Evolutionary conservation across 805 yeast species (phyloP).

Genomic region (Zygoascus ofunaensis): DNA sequence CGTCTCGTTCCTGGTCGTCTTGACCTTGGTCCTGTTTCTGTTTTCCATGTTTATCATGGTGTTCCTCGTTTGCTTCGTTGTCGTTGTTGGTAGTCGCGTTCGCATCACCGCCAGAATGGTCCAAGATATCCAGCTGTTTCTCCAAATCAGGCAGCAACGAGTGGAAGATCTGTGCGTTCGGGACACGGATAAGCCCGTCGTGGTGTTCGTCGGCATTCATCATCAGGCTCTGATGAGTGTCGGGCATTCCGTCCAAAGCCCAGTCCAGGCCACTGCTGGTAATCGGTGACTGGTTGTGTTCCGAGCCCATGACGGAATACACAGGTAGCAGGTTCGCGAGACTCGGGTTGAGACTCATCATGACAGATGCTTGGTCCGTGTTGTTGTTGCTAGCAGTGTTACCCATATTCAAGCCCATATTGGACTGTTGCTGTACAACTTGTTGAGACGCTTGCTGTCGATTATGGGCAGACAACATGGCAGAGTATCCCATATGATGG

Average conservation of each 20-base stretch:
- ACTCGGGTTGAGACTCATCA: constrained; percentile 4
- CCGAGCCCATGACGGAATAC: constrained; percentile 1
- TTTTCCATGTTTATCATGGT: too few species aligned
- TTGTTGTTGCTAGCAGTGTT: background rate
- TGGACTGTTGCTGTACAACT: background rate
- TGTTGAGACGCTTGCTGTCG: background rate
- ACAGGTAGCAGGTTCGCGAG: constrained; percentile 9
- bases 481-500: too few species aligned
- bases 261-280: background rate
- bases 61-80: constrained; percentile 3
- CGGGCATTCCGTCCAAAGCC: background rate
- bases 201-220: background rate
- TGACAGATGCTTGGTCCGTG: background rate
- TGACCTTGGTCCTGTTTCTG: too few species aligned
- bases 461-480: too few species aligned
- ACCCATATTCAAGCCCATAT: too few species aligned
- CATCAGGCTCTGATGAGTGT: background rate
- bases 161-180: constrained; percentile 9
- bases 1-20: background rate
- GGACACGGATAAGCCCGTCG: constrained; percentile 5
- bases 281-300: background rate
- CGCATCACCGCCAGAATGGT: constrained; percentile 6
- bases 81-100: constrained; percentile 3
- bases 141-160: constrained; percentile 19
- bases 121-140: constrained; percentile 13